Conservation (phyloP, 2,329 filamentous ascomycete genomes). For the Phialophora chinensis region DNA sequence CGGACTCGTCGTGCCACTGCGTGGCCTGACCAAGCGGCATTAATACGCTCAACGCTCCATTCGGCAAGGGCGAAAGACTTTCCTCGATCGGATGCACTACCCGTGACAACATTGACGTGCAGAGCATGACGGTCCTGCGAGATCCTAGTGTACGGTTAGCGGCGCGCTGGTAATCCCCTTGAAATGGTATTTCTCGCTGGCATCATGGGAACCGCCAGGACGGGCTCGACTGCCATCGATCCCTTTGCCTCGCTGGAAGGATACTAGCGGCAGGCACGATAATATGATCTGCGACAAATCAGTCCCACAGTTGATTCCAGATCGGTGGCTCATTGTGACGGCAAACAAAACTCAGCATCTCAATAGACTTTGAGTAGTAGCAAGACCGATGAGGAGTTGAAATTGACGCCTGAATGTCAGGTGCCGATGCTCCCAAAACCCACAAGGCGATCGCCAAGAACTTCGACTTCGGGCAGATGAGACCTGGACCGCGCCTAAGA, state of each 20-base stretch:
- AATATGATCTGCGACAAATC: not conserved
- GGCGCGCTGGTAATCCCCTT: not conserved
- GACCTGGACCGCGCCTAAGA: not conserved
- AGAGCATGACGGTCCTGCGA: not conserved
- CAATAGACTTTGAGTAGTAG: not conserved
- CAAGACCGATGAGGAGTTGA: not conserved
- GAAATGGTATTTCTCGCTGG: not conserved
- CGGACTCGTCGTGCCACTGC: conserved; percentile 24
- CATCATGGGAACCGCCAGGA: not conserved
- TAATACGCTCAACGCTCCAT: conserved; percentile 17
- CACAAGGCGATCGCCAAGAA: not conserved
- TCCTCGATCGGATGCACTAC: not conserved
- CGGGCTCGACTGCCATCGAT: not conserved
- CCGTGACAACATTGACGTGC: not conserved
- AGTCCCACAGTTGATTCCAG: not conserved
- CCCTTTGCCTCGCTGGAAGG: not conserved
- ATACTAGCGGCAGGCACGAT: not conserved
- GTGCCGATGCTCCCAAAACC: not conserved
- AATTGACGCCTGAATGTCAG: not conserved
- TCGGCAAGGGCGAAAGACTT: not conserved
- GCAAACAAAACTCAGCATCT: not conserved
- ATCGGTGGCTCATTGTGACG: not conserved
- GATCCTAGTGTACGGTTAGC: not conserved
- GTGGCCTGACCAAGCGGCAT: conserved; percentile 26
- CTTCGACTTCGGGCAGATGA: not conserved